phyloP scores from a whole-genome alignment of 2,329 filamentous ascomycete species.

The Exophiala oligosperma region DNA sequence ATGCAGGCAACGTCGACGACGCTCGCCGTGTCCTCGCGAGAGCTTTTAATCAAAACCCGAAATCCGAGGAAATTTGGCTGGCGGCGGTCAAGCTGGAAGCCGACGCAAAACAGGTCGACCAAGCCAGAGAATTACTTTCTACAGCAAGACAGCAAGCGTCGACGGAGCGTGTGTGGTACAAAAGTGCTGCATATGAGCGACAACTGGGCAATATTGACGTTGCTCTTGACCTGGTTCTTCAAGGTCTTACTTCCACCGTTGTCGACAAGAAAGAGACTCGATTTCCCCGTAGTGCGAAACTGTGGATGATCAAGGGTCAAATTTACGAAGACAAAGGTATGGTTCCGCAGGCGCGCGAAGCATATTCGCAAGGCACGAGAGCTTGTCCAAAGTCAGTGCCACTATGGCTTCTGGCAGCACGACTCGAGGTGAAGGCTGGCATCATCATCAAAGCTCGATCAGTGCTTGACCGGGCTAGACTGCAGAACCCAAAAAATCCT shows the following conservation, averaged over 20 bases:
- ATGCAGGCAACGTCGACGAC: conserved; percentile 81
- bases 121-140: conserved; percentile 77
- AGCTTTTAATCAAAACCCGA: conserved; percentile 92
- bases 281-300: conserved; percentile 81
- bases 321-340: conserved; percentile 86
- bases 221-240: conserved; percentile 82
- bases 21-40: conserved; percentile 81
- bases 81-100: conserved; percentile 95
- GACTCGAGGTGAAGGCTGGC: conserved; percentile 82
- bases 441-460: conserved; percentile 89
- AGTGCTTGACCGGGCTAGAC: conserved; percentile 84
- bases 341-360: conserved; percentile 81
- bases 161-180: conserved; percentile 96
- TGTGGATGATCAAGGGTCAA: conserved; percentile 99
- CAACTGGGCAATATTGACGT: conserved; percentile 76
- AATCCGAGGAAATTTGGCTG: conserved; percentile 97
- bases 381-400: conserved; percentile 81
- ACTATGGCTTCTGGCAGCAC: conserved; percentile 84
- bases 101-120: conserved; percentile 77
- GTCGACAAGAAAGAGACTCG: conserved; percentile 59
- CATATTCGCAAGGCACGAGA: conserved; percentile 83
- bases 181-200: conserved; percentile 89
- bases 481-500: conserved; percentile 81
- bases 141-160: conserved; percentile 85
- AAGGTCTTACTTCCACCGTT: conserved; percentile 52